Evolutionary conservation across 1,139 yeast genomes (phyloP).

Genomic region (Tardiomyces depauwii): DNA sequence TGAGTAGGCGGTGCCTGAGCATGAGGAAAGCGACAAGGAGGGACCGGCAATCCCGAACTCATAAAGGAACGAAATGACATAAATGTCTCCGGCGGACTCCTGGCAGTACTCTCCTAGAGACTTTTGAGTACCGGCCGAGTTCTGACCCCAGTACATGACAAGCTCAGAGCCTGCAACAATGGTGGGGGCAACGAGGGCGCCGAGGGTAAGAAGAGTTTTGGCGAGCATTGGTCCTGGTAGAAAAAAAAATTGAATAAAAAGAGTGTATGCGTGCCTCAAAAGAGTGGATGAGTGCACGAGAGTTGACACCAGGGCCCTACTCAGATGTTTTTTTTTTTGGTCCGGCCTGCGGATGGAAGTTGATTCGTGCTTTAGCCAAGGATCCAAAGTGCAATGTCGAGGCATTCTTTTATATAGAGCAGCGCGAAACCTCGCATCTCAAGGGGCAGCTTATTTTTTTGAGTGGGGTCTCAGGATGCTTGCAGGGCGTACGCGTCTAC

Average conservation of each 20-base stretch:
- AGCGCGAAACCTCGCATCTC: background rate
- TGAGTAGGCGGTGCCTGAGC: conserved; percentile 25
- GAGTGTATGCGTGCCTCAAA: background rate
- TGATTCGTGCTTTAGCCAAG: no score
- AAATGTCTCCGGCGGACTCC: conserved; percentile 58
- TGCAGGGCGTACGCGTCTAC: background rate
- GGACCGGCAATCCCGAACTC: conserved; percentile 26
- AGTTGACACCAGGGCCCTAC: background rate
- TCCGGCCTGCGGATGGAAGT: background rate
- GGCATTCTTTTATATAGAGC: background rate
- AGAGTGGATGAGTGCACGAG: background rate
- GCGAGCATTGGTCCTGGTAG: background rate
- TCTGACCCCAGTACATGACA: conserved; percentile 74
- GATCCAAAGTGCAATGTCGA: no score
- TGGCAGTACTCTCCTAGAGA: conserved; percentile 58
- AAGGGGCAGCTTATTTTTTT: background rate
- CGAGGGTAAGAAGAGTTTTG: background rate
- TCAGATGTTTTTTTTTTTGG: background rate
- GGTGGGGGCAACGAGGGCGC: background rate
- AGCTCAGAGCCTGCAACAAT: conserved; percentile 8
- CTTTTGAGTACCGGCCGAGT: conserved; percentile 53
- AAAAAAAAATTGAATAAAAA: background rate
- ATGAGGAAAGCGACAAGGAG: conserved; percentile 53
- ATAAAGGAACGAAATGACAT: conserved; percentile 58
- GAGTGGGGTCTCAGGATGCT: background rate